Evolutionary conservation across 2,329 filamentous ascomycete genomes (phyloP), one percentile per base, ranked within the genome.

Genomic region (Aspergillus awamori): DNA sequence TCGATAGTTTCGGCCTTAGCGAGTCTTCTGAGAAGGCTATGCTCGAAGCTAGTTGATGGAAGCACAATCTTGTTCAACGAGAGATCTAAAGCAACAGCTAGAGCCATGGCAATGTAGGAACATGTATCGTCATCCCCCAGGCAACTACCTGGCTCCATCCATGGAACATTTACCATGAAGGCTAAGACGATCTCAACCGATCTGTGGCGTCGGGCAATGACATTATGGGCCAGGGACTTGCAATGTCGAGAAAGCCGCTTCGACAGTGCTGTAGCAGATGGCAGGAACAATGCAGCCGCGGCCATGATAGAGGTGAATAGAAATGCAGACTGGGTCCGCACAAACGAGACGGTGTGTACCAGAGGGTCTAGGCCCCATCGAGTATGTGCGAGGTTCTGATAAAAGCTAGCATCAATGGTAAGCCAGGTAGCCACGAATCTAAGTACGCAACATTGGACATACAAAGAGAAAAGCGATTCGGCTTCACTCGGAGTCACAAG

Each of bases 151-250:
- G 74, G 71, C 2, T 87, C 87, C 83, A 91, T 90, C 89, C 89
- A 92, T 0, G 89, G 89, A 6, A 92, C 84, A 63, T 91, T 91
- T 33, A 90, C 83, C 86, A 92, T 89, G 69, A 91, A 91, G 0
- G 87, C 89, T 1, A 92, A 77, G 0, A 92, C 86, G 59, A 92
- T 90, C 71, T 92, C 89, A 5, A 90, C 87, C 0, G 89, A 92
- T 59, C 87, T 84, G 68, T 87, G 84, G 2, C 88, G 84, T 49
- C 84, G 82, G 0, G 82, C 76, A 53, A 89, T 86, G 47, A 91
- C 83, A 28, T 84, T 81, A 26, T 87, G 83, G 0, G 87, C 88
- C 3, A 92, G 81, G 24, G 80, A 80, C 63, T 85, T 87, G 63
- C 84, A 84, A 65, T 92, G 89, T 56, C 85, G 82, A 0, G 87